Evolutionary conservation across 2,329 filamentous ascomycete genomes (phyloP), one percentile per base, ranked within the genome.

Genomic region (Microdochium bolleyi): DNA sequence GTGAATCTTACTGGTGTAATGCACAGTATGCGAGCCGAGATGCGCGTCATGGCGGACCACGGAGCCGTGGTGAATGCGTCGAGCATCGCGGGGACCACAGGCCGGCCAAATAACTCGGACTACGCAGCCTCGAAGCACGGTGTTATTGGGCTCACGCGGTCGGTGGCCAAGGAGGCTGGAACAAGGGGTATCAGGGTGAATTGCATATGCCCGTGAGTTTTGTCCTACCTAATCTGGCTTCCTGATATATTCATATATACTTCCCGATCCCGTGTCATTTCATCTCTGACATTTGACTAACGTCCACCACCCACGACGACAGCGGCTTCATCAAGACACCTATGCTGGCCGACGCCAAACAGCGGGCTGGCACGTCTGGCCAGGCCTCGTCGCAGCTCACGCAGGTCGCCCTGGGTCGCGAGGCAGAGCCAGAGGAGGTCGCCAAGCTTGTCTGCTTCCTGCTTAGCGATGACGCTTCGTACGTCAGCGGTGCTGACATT

Each of bases 51-150:
- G 52, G 57, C 57, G 16, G 60, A 65, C 8, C 62, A 65, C 0
- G 73, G 72, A 0, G 74, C 73, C 57, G 73, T 79, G 30, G 75
- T 79, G 51, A 78, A 74, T 60, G 70, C 72, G 8, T 61, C 70
- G 16, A 71, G 68, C 49, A 68, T 74, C 49, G 52, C 37, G 51
- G 53, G 7, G 49, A 51, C 19, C 51, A 63, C 59, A 13, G 74
- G 68, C 1, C 61, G 63, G 14, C 60, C 61, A 1, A 63, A 60
- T 41, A 63, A 63, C 30, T 62, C 62, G 0, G 62, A 64, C 1
- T 68, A 67, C 30, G 52, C 58, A 2, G 60, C 64, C 0, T 65
- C 60, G 49, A 68, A 67, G 55, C 64, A 67, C 37, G 65, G 56
- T 3, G 64, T 68, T 3, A 34, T 65, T 16, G 63, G 65, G 1